phyloP scores from a whole-genome alignment of 2,329 filamentous ascomycete species.

The Penicillium vulpinum region DNA sequence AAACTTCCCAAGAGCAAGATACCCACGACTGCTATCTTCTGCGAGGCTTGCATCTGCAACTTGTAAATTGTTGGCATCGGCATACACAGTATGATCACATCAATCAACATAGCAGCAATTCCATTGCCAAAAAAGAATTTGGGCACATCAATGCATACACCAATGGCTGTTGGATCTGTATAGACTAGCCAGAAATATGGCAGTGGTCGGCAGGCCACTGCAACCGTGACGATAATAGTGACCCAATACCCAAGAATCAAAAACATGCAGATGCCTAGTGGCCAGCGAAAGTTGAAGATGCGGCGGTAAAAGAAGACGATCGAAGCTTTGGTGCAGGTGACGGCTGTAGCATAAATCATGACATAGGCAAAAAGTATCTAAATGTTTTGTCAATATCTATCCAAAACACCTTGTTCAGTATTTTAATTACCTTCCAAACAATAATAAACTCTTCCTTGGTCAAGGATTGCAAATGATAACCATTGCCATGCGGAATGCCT shows the following conservation, averaged over 20 bases:
- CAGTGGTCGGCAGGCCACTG: not conserved
- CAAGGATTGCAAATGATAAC: not conserved
- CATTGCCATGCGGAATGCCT: not conserved
- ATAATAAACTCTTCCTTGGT: not conserved
- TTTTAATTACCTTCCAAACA: not conserved
- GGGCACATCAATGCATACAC: not conserved
- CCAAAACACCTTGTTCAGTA: not conserved
- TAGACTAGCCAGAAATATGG: not conserved
- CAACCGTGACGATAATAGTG: not conserved
- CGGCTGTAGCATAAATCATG: not conserved
- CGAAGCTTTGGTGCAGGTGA: not conserved
- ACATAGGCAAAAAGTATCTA: not conserved
- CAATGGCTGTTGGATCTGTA: not conserved
- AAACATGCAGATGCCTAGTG: not conserved
- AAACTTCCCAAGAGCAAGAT: conserved; percentile 1
- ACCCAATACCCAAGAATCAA: not conserved
- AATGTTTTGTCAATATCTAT: not conserved
- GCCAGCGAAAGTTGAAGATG: not conserved
- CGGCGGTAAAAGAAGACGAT: not conserved
- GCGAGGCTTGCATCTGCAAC: not conserved
- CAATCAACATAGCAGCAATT: not conserved
- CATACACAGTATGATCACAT: conserved; percentile 1
- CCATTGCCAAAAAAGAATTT: not conserved
- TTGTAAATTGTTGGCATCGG: not conserved
- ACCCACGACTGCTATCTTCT: not conserved